Evolutionary conservation across 805 yeast genomes (phyloP), one percentile per base, ranked within the genome.

Genomic region (Dipodascopsis tothii): DNA sequence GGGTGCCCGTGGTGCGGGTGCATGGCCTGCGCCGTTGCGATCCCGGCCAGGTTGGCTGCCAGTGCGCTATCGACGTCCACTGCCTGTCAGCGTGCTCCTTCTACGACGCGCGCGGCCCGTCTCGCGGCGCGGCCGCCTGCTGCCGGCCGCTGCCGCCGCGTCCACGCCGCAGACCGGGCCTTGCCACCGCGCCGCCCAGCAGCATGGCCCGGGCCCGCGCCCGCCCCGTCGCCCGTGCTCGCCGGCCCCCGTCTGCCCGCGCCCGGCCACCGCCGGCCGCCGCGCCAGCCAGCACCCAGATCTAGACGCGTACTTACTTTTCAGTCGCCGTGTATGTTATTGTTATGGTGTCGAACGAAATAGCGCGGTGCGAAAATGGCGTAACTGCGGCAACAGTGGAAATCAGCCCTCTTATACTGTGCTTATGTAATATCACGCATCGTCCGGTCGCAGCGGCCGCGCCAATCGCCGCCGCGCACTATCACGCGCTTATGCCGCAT

Each of bases 51-150:
- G 34, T 44, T 48, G 3, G 49, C 52, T 11, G 52, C 52, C 7
- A 48, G 45, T 4, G 46, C 51, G n/a, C 43, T 33, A 33, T 45
- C 51, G 40, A 46, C 51, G 28, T 46, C 50, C 50, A 46, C 41
- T 19, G 9, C 28, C 7, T 7, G 9, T 11, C 11, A 33, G 21
- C 11, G n/a, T 11, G 11, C 11, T 33, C 11, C 14, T 25, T n/a
- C n/a, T n/a, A n/a, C n/a, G n/a, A 25, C 30, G 14, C 14, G 9
- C 9, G 30, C 30, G 14, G 30, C 14, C 30, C 14, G 11, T 9
- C 14, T 25, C 30, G 14, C 9, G 14, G 14, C 11, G 11, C 14
- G 30, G 9, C 14, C 14, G 11, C 9, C 30, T 9, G 9, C 14
- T 25, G 30, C 30, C 9, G 30, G 14, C 9, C 30, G 14, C 30